Evolutionary conservation across 2,329 filamentous ascomycete species (phyloP).

Genomic region (Celoporthe dispersa): DNA sequence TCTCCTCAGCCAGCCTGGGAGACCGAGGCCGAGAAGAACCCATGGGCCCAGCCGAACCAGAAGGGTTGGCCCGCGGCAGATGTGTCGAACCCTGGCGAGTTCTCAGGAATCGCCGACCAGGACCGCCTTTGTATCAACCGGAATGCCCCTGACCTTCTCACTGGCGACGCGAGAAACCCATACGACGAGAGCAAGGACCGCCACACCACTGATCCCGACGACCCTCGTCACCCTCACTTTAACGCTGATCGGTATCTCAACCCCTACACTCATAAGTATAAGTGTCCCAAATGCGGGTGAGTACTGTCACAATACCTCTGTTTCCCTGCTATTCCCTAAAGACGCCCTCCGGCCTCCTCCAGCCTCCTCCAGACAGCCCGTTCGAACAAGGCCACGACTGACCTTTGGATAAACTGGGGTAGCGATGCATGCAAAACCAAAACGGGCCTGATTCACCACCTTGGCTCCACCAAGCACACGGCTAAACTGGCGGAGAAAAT

Average conservation of each 20-base stretch:
- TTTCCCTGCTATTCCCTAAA: too few species aligned
- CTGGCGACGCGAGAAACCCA: constrained; percentile 29
- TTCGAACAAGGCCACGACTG: constrained; percentile 15
- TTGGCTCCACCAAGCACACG: constrained; percentile 49
- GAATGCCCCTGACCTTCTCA: constrained; percentile 29
- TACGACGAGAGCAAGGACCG: constrained; percentile 29
- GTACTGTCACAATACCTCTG: constrained; percentile 29
- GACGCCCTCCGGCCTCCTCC: neutral
- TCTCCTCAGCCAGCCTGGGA: neutral
- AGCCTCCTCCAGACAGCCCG: neutral
- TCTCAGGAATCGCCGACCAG: constrained; percentile 6
- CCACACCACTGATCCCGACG: constrained; percentile 31
- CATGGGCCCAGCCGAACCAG: constrained; percentile 20
- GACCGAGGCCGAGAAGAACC: constrained; percentile 4
- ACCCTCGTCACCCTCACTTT: constrained; percentile 55
- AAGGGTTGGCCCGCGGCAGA: neutral
- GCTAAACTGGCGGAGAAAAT: constrained; percentile 30
- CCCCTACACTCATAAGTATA: constrained; percentile 48
- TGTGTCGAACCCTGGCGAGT: neutral
- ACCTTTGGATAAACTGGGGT: constrained; percentile 19
- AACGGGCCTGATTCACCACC: constrained; percentile 45
- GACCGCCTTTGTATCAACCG: constrained; percentile 32
- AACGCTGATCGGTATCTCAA: constrained; percentile 52
- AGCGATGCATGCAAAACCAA: constrained; percentile 48
- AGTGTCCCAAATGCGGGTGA: constrained; percentile 63